Conservation (phyloP, 2,329 filamentous ascomycete genomes). For the Chaetoscypha palmicola region DNA sequence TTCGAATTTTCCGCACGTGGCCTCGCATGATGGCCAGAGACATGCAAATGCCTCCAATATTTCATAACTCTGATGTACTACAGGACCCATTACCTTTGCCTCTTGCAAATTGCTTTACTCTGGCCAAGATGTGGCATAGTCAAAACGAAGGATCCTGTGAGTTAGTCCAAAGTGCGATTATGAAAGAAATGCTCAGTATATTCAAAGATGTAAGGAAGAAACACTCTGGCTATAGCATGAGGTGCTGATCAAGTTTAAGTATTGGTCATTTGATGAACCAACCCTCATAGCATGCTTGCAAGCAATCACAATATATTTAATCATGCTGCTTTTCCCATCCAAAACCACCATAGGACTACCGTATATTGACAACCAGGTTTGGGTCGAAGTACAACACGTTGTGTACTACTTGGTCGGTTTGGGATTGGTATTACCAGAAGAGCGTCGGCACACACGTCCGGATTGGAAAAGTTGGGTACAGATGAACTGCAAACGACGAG, state of each 20-base stretch:
- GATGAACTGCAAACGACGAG: constrained; percentile 49
- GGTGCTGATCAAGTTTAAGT: constrained; percentile 18
- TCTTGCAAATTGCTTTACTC: constrained; percentile 32
- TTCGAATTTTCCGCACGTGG: constrained; percentile 33
- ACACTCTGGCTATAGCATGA: not conserved
- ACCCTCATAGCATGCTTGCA: constrained; percentile 33
- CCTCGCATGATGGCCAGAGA: constrained; percentile 35
- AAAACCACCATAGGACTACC: constrained; percentile 19
- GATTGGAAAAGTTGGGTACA: constrained; percentile 36
- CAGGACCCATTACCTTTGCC: constrained; percentile 25
- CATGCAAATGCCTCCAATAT: constrained; percentile 33
- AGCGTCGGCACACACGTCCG: constrained; percentile 28
- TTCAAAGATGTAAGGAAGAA: constrained; percentile 29
- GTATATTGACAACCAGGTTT: constrained; percentile 24
- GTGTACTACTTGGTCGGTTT: constrained; percentile 29
- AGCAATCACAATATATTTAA: constrained; percentile 33
- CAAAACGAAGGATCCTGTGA: constrained; percentile 28
- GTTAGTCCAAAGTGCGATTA: constrained; percentile 30
- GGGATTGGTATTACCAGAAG: constrained; percentile 33
- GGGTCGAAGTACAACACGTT: constrained; percentile 30
- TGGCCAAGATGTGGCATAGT: constrained; percentile 34
- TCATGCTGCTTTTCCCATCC: constrained; percentile 35
- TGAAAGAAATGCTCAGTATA: constrained; percentile 30
- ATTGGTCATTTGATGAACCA: constrained; percentile 29
- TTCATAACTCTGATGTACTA: constrained; percentile 25